Base-by-base conservation (phyloP, 2,329 filamentous ascomycete species). In the Arthrinium phaeospermum region DNA sequence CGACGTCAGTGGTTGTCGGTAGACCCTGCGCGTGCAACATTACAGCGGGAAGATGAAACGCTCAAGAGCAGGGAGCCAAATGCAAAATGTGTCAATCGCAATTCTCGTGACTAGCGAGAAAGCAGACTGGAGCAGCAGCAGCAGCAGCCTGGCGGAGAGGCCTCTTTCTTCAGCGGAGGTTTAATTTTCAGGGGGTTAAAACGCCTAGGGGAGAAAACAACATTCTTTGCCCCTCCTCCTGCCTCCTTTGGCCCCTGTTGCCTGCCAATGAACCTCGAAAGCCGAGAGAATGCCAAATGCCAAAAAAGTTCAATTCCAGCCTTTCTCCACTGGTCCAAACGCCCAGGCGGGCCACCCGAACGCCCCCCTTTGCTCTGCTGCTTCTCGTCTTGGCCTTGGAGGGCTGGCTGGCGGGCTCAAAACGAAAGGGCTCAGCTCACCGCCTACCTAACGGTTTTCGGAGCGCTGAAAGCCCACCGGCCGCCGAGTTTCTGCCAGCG, bases 1-100 rank as follows among this genome's bases (percentile, higher is more conserved):
- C 57, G 57, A 64, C 57, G 57, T 64, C 57, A 64, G 57, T 64
- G 34, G 57, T 64, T 34, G 57, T 41, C 57, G 34, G 57, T 34
- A 61, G 5, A n/a, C 57, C 57, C 57, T 64, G 34, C 34, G 47
- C 22, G 22, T 64, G 57, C 57, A 64, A 64, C 57, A 64, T 64
- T 41, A 19, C 57, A 64, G 22, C 57, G 57, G 57, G 57, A 64
- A 64, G 34, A 14, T 64, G 57, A 64, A 64, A 64, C 57, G 57
- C 5, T 64, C 57, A 30, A 37, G 34, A 64, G 57, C 57, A 64
- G 19, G 19, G 57, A 34, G 57, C n/a, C 57, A 64, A 41, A 64
- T 41, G 19, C 57, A 64, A 64, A 64, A 41, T n/a, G 34, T 64
- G 57, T 41, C 57, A 41, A 64, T 64, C 57, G 34, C 57, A 64